Evolutionary conservation across 306 rosid species (phyloP).

Genomic region (Inga oerstediana): DNA sequence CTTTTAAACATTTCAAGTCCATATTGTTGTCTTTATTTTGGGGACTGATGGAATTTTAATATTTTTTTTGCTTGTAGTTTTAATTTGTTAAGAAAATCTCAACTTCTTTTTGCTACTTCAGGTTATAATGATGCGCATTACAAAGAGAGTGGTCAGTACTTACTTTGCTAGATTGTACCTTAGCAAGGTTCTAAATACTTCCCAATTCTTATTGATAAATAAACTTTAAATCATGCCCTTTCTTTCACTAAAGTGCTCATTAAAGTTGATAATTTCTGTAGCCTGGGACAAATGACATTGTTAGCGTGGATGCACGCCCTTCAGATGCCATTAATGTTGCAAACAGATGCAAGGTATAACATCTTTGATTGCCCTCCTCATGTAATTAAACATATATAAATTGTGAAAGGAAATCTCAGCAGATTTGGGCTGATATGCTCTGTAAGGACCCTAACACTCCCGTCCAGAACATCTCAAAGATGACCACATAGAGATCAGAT

Average conservation of each 20-base stretch:
- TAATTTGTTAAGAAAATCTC: constrained; percentile 17
- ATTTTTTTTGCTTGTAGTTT: constrained; percentile 18
- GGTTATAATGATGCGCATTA: constrained; percentile 86
- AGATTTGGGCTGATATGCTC: constrained; percentile 21
- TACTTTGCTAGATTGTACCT: constrained; percentile 85
- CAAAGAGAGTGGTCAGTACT: constrained; percentile 80
- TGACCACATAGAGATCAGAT: not conserved
- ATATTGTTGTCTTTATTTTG: constrained; percentile 6
- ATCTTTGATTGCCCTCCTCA: constrained; percentile 16
- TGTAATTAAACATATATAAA: constrained; percentile 8
- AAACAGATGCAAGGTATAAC: constrained; percentile 77
- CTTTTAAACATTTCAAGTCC: not conserved
- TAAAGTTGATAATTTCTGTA: constrained; percentile 53
- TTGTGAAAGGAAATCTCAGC: constrained; percentile 22
- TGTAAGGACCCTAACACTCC: not conserved
- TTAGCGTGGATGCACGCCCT: constrained; percentile 89
- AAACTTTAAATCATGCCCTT: constrained; percentile 22
- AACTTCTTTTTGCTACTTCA: constrained; percentile 45
- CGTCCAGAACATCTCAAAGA: not conserved
- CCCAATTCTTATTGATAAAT: constrained; percentile 11
- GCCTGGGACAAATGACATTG: constrained; percentile 72
- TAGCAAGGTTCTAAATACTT: constrained; percentile 64
- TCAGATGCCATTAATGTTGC: constrained; percentile 96
- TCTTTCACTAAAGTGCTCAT: constrained; percentile 22
- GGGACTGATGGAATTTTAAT: constrained; percentile 11